Conservation (phyloP, 139 green algal species). For the Gonium pectorale region DNA sequence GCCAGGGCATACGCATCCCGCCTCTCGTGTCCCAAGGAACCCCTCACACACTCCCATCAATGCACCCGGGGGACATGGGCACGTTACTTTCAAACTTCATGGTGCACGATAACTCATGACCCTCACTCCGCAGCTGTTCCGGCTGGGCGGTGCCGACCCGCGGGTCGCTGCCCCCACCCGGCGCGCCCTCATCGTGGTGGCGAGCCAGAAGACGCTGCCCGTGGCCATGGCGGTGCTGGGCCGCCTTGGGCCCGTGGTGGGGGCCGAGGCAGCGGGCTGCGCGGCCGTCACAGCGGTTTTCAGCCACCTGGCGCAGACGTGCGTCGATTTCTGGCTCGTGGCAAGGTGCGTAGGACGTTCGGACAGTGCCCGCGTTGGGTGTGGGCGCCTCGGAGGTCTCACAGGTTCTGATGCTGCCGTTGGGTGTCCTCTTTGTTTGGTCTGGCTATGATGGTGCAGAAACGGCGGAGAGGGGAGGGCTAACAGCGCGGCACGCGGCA, state of each 20-base stretch:
- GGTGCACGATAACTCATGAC: not conserved
- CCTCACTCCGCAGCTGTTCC: slow-evolving; percentile 30
- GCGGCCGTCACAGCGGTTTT: slow-evolving; percentile 42
- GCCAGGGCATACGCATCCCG: no score
- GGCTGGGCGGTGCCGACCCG: slow-evolving; percentile 41
- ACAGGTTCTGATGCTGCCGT: no score
- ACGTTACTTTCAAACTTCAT: no score
- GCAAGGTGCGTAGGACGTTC: not conserved
- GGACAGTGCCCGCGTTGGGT: not conserved
- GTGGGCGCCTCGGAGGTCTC: not conserved
- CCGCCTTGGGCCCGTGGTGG: slow-evolving; percentile 1
- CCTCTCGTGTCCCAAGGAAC: no score
- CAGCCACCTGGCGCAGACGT: slow-evolving; percentile 52
- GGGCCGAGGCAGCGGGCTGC: slow-evolving; percentile 19
- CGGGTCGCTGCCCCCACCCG: slow-evolving; percentile 37
- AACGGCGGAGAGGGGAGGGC: not conserved
- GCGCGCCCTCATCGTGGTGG: slow-evolving; percentile 62
- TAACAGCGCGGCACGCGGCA: not conserved
- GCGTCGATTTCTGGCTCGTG: slow-evolving; percentile 48
- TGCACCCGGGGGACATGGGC: no score
- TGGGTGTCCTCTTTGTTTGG: no score
- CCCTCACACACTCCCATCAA: no score
- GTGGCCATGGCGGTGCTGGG: slow-evolving; percentile 67
- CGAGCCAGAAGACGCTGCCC: slow-evolving; percentile 70
- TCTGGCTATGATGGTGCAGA: not conserved